Evolutionary conservation across 805 yeast genomes (phyloP).

Genomic region (Wickerhamomyces xylosicus): DNA sequence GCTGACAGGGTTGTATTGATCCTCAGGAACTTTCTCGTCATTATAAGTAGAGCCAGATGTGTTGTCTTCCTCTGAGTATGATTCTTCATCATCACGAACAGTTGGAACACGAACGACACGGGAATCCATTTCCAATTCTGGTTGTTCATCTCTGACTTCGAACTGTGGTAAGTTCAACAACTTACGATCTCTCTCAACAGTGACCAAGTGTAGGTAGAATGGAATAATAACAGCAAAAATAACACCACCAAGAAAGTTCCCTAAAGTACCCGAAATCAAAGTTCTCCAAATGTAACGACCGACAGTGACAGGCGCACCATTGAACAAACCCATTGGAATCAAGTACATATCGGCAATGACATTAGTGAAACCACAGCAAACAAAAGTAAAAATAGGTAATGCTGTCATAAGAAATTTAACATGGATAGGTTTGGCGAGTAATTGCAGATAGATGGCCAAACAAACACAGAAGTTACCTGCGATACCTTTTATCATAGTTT

Average conservation of each 20-base stretch:
- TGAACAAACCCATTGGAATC: constrained; percentile 54
- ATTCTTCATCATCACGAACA: constrained; percentile 1
- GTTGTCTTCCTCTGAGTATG: constrained; percentile 1
- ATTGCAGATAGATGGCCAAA: constrained; percentile 64
- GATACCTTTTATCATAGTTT: constrained; percentile 58
- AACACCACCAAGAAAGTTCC: constrained; percentile 74
- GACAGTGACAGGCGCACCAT: constrained; percentile 54
- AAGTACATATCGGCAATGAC: constrained; percentile 77
- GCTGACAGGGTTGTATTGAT: constrained; percentile 8
- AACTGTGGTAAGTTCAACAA: constrained; percentile 52
- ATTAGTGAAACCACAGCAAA: constrained; percentile 70
- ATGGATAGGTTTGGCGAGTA: constrained; percentile 72
- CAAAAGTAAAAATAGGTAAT: constrained; percentile 69
- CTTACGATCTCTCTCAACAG: constrained; percentile 62
- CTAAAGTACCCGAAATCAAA: constrained; percentile 59
- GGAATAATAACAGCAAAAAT: constrained; percentile 56
- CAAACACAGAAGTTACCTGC: constrained; percentile 76
- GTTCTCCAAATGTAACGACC: constrained; percentile 64
- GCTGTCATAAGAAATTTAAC: constrained; percentile 56
- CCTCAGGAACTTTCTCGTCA: constrained; percentile 3
- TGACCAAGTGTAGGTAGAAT: constrained; percentile 62
- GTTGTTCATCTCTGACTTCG: constrained; percentile 73
- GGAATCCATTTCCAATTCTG: constrained; percentile 66
- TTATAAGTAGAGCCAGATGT: constrained; percentile 4
- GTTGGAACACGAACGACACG: constrained; percentile 52